A percentile compares a stretch with the other conserved stretches of the same genome.
These are phyloP conservation scores for Tulasnella sp. DNA, from an alignment of 768 basidiomycete species.

Conservation along the genomic window DNA sequence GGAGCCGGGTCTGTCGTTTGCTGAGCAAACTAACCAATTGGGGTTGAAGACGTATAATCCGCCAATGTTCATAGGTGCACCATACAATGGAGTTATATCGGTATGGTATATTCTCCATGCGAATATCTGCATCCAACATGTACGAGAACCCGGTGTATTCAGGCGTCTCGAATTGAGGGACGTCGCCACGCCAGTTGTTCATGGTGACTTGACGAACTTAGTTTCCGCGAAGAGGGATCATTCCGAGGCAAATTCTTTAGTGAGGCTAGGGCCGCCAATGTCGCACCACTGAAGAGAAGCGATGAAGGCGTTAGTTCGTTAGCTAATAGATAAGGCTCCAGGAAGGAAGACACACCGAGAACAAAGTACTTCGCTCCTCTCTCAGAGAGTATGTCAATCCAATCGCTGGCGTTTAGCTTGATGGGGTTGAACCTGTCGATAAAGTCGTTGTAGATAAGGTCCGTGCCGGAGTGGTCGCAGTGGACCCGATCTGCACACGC, in stretches of 20 bases:
- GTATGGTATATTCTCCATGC: too few species aligned
- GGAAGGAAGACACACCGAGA: constrained; percentile 33
- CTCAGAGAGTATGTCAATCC: constrained; percentile 42
- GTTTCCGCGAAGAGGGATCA: constrained; percentile 18
- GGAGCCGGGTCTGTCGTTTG: too few species aligned
- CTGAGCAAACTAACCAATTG: too few species aligned
- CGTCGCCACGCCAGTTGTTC: constrained; percentile 36
- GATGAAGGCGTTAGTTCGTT: constrained; percentile 14
- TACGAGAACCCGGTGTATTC: constrained; percentile 41
- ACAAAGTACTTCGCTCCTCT: constrained; percentile 56
- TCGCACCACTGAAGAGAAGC: constrained; percentile 40
- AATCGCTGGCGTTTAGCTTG: constrained; percentile 42
- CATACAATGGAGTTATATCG: too few species aligned
- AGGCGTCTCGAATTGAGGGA: constrained; percentile 45
- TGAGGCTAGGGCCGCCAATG: constrained; percentile 30
- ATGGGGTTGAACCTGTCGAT: constrained; percentile 42
- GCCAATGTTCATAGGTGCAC: too few species aligned
- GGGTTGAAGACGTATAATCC: too few species aligned
- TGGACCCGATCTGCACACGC: constrained; percentile 42
- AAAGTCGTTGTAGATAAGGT: constrained; percentile 47
- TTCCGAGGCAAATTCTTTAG: constrained; percentile 12
- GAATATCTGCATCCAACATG: too few species aligned
- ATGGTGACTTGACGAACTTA: constrained; percentile 37
- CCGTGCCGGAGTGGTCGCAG: constrained; percentile 34
- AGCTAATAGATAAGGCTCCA: constrained; percentile 44